A percentile compares a stretch with the other conserved stretches of the same genome.
Conservation (phyloP, 345 rosid genomes). For the Salix brachista region DNA sequence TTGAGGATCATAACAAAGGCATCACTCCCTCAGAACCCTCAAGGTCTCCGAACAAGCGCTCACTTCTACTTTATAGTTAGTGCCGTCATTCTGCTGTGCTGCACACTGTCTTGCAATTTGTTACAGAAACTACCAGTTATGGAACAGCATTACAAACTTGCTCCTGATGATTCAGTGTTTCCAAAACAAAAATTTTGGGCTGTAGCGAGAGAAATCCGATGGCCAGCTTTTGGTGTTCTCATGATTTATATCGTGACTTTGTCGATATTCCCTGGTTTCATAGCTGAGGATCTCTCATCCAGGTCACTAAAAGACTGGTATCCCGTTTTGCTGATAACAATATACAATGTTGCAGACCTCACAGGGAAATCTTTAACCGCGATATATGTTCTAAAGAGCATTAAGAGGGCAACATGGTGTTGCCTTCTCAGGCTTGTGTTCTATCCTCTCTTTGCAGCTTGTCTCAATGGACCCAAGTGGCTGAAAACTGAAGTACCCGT, state of each 20-base stretch:
- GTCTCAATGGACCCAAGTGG: slow-evolving; percentile 81
- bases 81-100: slow-evolving; percentile 49
- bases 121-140: slow-evolving; percentile 67
- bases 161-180: slow-evolving; percentile 21
- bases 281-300: slow-evolving; percentile 63
- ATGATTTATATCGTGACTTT: slow-evolving; percentile 67
- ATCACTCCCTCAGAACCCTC: slow-evolving; percentile 63
- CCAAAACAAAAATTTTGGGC: slow-evolving; percentile 39
- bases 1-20: slow-evolving; percentile 82
- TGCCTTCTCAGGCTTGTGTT: slow-evolving; percentile 59
- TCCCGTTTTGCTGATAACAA: slow-evolving; percentile 69
- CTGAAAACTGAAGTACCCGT: slow-evolving; percentile 68
- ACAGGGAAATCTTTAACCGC: slow-evolving; percentile 75
- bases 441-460: slow-evolving; percentile 67
- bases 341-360: slow-evolving; percentile 70
- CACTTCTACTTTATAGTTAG: slow-evolving; percentile 76
- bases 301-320: slow-evolving; percentile 64
- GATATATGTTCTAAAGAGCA: slow-evolving; percentile 43
- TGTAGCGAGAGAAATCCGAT: slow-evolving; percentile 48
- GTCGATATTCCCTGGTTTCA: slow-evolving; percentile 81
- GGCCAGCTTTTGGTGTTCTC: slow-evolving; percentile 58
- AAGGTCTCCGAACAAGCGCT: slow-evolving; percentile 68
- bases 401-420: slow-evolving; percentile 62
- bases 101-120: slow-evolving; percentile 62
- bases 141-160: slow-evolving; percentile 43